Percentiles rank a stretch among this genome's conserved stretches.
These are phyloP conservation scores for Dictyostelium citrinum DNA, from an alignment of 78 protist species.

Conservation along the genomic window DNA sequence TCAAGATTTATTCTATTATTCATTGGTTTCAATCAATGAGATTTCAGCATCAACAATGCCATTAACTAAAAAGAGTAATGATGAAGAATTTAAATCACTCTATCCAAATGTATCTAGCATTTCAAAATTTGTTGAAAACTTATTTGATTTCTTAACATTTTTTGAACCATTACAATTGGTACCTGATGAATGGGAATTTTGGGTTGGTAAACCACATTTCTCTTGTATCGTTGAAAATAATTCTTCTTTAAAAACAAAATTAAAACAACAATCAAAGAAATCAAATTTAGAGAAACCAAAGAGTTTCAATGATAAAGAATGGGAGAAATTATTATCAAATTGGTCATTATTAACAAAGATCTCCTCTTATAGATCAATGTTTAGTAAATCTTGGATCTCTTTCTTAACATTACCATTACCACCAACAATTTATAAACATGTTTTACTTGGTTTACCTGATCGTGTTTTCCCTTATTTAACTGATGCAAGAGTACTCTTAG, in stretches of 20 bases:
- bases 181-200: slow-evolving; percentile 43
- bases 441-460: slow-evolving; percentile 58
- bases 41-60: background rate
- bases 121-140: slow-evolving; percentile 18
- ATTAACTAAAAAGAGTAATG: background rate
- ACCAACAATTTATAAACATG: slow-evolving; percentile 65
- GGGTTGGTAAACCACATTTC: slow-evolving; percentile 33
- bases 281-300: background rate
- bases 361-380: background rate
- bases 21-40: background rate
- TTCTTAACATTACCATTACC: slow-evolving; percentile 18
- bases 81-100: background rate
- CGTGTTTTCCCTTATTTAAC: slow-evolving; percentile 50
- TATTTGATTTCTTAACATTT: slow-evolving; percentile 30
- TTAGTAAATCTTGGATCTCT: slow-evolving; percentile 31
- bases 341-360: slow-evolving; percentile 16
- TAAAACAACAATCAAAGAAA: background rate
- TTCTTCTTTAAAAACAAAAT: slow-evolving; percentile 20
- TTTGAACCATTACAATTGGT: slow-evolving; percentile 18
- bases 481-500: slow-evolving; percentile 28
- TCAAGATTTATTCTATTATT: slow-evolving; percentile 3
- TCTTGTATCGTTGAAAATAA: background rate
- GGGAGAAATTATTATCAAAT: background rate
- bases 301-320: background rate
- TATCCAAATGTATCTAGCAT: background rate